These are phyloP conservation scores for Talaromyces sp. DNA, from an alignment of 2,329 filamentous ascomycete genomes.

Conservation along the genomic window DNA sequence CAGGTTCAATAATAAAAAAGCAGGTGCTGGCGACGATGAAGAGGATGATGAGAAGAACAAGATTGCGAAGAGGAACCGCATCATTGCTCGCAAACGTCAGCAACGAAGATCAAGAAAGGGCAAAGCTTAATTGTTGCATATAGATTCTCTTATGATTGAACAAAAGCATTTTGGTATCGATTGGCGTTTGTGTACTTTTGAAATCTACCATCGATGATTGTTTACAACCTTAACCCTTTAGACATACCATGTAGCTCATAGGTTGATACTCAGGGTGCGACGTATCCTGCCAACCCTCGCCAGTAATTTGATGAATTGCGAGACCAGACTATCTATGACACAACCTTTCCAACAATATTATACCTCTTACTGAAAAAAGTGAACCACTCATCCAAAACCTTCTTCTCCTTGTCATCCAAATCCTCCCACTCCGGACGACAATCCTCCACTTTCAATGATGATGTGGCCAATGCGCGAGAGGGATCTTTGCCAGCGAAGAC, in stretches of 20 bases:
- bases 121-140: conserved; percentile 31
- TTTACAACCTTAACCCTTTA: too few species aligned
- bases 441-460: conserved; percentile 81
- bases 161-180: conserved; percentile 1
- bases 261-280: not conserved
- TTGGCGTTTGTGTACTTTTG: not conserved
- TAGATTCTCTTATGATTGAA: not conserved
- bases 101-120: conserved; percentile 65
- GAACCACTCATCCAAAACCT: conserved; percentile 83
- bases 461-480: conserved; percentile 83
- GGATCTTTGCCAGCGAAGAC: conserved; percentile 96
- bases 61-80: conserved; percentile 64
- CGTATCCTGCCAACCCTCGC: not conserved
- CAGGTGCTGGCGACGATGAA: conserved; percentile 30
- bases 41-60: conserved; percentile 40
- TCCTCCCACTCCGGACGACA: conserved; percentile 79
- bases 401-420: conserved; percentile 79
- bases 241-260: not conserved
- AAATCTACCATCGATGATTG: not conserved
- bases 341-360: conserved; percentile 62
- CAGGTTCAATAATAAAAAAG: conserved; percentile 16
- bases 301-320: not conserved
- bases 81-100: conserved; percentile 81
- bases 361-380: conserved; percentile 97
- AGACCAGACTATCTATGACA: conserved; percentile 29